A percentile compares a stretch with the other conserved stretches of the same genome.
These are phyloP conservation scores for Rhodosporidiobolus sp. DNA, from an alignment of 768 basidiomycete genomes.

Conservation along the genomic window DNA sequence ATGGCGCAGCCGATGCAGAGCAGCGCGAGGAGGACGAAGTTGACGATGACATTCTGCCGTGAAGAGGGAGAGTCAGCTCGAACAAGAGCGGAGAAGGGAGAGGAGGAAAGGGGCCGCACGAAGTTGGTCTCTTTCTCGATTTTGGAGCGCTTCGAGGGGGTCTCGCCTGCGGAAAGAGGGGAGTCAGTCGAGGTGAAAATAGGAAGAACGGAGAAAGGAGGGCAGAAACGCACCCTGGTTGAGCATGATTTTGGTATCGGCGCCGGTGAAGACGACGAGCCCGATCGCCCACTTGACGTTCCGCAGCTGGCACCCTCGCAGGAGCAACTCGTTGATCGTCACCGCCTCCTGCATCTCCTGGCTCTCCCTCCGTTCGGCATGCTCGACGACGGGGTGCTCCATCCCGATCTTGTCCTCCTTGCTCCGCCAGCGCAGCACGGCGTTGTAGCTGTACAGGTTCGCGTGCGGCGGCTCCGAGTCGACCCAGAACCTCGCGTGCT, in stretches of 20 bases:
- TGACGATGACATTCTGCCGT: conserved; percentile 74
- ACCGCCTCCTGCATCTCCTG: conserved; percentile 52
- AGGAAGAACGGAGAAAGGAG: background rate
- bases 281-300: conserved; percentile 96
- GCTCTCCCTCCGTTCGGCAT: conserved; percentile 7
- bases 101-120: conserved; percentile 22
- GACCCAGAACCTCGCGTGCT: conserved; percentile 77
- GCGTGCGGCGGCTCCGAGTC: conserved; percentile 92
- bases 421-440: conserved; percentile 65
- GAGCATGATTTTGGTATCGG: conserved; percentile 63
- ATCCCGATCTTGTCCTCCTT: conserved; percentile 59
- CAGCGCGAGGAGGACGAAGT: conserved; percentile 70
- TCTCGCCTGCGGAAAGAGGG: conserved; percentile 58
- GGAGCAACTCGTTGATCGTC: conserved; percentile 85
- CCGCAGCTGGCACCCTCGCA: conserved; percentile 87
- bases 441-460: conserved; percentile 87
- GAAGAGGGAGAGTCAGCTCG: too few relatives aligned
- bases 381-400: conserved; percentile 39
- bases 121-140: conserved; percentile 98
- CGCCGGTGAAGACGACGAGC: conserved; percentile 87
- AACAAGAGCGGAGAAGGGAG: too few relatives aligned
- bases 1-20: conserved; percentile 77
- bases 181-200: background rate
- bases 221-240: conserved; percentile 43
- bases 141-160: conserved; percentile 93